These are phyloP conservation scores for Oryza glaberrima DNA, from an alignment of 176 grass and related monocot species.

Conservation along the genomic window DNA sequence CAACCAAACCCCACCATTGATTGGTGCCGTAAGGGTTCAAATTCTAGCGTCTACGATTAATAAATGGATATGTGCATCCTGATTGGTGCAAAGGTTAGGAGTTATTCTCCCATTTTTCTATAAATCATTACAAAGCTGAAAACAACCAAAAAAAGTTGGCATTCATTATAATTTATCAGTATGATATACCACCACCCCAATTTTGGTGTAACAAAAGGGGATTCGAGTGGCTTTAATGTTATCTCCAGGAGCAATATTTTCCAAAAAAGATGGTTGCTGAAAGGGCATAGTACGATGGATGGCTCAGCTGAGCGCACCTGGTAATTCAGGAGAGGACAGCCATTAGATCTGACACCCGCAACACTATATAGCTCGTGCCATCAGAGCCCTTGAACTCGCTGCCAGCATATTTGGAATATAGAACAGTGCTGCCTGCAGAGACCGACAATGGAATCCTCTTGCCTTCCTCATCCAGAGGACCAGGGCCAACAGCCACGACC, in stretches of 20 bases:
- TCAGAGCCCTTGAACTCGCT: constrained; percentile 76
- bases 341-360: constrained; percentile 79
- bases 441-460: constrained; percentile 61
- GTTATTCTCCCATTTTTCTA: background rate
- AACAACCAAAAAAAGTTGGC: background rate
- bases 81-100: background rate
- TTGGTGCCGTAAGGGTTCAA: no score
- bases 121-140: background rate
- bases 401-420: constrained; percentile 84
- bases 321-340: constrained; percentile 59
- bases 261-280: background rate
- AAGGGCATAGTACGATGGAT: background rate
- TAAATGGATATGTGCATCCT: background rate
- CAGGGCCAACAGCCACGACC: constrained; percentile 69
- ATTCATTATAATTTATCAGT: background rate
- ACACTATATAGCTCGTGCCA: constrained; percentile 57
- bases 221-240: no score
- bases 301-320: background rate
- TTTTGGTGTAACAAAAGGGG: background rate
- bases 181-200: background rate
- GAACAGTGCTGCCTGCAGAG: constrained; percentile 46
- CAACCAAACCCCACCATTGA: no score
- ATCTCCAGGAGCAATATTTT: background rate
- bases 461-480: constrained; percentile 60
- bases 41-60: background rate